Percentiles rank a stretch among this genome's conserved stretches.
Conservation (phyloP, 345 rosid genomes). For the Salix purpurea region DNA sequence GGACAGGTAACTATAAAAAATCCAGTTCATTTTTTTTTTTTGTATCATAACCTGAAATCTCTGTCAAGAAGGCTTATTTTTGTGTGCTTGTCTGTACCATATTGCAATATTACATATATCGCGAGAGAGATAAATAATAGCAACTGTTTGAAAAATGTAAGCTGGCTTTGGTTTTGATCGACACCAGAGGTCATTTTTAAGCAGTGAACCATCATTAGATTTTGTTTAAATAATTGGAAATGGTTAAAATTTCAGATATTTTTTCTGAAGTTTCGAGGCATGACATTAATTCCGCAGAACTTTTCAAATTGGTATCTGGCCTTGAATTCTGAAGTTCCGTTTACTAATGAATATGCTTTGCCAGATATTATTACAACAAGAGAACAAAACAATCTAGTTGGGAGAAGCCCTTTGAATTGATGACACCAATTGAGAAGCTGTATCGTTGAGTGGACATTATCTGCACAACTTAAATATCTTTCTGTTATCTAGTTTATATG, state of each 20-base stretch:
- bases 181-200: neutral
- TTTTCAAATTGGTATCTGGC: neutral
- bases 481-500: no score
- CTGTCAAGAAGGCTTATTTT: constrained; percentile 1
- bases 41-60: constrained; percentile 3
- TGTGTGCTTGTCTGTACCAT: neutral
- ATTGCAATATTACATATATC: neutral
- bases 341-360: no score
- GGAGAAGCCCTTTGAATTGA: no score
- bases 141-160: neutral
- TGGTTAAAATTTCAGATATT: neutral
- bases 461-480: no score
- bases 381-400: no score
- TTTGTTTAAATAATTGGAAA: neutral
- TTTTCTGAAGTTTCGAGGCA: neutral
- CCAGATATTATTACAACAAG: no score
- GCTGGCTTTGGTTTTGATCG: neutral
- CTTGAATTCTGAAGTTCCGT: neutral
- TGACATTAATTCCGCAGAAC: neutral
- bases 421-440: no score
- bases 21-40: neutral
- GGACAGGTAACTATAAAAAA: constrained; percentile 41
- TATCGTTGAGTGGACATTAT: no score
- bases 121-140: neutral
- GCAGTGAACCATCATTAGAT: neutral